Base-by-base conservation (phyloP, 2,329 filamentous ascomycete species). In the Pestalotiopsis sp. region DNA sequence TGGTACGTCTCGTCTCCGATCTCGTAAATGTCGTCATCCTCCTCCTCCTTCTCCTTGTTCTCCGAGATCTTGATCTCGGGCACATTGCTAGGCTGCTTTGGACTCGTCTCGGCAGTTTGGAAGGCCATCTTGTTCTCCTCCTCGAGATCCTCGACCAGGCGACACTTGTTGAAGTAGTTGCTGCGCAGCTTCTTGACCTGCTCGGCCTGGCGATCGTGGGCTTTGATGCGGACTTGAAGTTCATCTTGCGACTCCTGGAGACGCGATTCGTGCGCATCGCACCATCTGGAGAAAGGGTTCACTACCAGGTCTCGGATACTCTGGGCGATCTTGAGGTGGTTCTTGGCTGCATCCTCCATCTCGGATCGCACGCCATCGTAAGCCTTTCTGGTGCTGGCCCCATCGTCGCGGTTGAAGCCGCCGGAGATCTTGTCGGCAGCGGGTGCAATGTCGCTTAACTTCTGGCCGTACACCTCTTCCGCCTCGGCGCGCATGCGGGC, bases 111-210 rank as follows among this genome's bases (percentile, higher is more conserved):
- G 2, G 94, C 94, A 73, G 95, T 94, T 80, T 97, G 94, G 82
- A 99, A 99, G 52, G 95, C 96, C 67, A 99, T 88, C 82, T 99
- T 98, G 80, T 98, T 97, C 84, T 99, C 97, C 82, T 99, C 96
- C 80, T 99, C 96, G 70, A 98, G 84, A 78, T 99, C 96, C 79
- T 99, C 97, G 6, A 98, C 92, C 71, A 98, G 85, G 64, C 97
- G 92, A 80, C 96, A 99, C 83, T 98, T 99, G 86, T 98, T 99
- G 87, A 98, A 98, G 83, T 99, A 99, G 75, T 93, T 93, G 80
- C 93, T 97, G 72, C 96, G 91, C 75, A 98, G 89, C 83, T 98
- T 98, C 86, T 94, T 94, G 70, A 97, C 94, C 23, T 88, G 81
- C 71, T 99, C 96, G 69, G 92, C 92, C 81, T 99, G 97, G 73